Percentiles rank a stretch among this genome's conserved stretches.
These are phyloP conservation scores for Phytophthora citricola DNA, from an alignment of 352 stramenopile genomes.

Conservation along the genomic window DNA sequence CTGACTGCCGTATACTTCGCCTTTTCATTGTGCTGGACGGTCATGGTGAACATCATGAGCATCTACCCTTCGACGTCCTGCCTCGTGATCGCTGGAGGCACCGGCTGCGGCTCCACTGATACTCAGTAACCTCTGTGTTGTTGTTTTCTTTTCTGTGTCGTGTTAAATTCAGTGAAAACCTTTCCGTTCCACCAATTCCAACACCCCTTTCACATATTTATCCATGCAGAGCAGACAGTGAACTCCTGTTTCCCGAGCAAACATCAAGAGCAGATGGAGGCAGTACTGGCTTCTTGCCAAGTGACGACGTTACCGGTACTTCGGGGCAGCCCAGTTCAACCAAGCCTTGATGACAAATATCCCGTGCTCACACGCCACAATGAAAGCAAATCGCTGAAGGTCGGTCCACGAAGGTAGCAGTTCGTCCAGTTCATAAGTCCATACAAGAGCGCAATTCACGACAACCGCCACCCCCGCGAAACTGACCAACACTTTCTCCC, in stretches of 20 bases:
- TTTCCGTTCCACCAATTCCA: not conserved
- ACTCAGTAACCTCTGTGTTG: not conserved
- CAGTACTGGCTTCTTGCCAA: slow-evolving; percentile 27
- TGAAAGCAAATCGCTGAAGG: slow-evolving; percentile 66
- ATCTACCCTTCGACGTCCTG: slow-evolving; percentile 37
- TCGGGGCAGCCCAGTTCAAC: slow-evolving; percentile 62
- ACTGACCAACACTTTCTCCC: slow-evolving; percentile 93
- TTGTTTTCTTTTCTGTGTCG: slow-evolving; percentile 5
- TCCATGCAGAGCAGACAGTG: slow-evolving; percentile 9
- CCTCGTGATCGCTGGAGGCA: slow-evolving; percentile 31
- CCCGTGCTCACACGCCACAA: slow-evolving; percentile 67
- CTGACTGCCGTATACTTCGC: slow-evolving; percentile 43
- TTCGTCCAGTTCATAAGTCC: slow-evolving; percentile 65
- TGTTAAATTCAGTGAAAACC: not conserved
- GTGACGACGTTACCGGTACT: slow-evolving; percentile 30
- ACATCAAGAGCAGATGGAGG: slow-evolving; percentile 7
- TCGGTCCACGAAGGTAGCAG: slow-evolving; percentile 63
- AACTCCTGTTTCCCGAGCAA: not conserved
- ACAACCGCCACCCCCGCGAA: slow-evolving; percentile 93
- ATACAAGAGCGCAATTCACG: slow-evolving; percentile 95
- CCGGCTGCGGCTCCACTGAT: slow-evolving; percentile 20
- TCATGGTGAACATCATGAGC: slow-evolving; percentile 43
- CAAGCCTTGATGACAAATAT: slow-evolving; percentile 66
- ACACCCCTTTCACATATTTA: not conserved
- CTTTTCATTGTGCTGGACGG: slow-evolving; percentile 27